phyloP scores from a whole-genome alignment of 2,329 filamentous ascomycete species.

The Sporothrix curviconia region DNA sequence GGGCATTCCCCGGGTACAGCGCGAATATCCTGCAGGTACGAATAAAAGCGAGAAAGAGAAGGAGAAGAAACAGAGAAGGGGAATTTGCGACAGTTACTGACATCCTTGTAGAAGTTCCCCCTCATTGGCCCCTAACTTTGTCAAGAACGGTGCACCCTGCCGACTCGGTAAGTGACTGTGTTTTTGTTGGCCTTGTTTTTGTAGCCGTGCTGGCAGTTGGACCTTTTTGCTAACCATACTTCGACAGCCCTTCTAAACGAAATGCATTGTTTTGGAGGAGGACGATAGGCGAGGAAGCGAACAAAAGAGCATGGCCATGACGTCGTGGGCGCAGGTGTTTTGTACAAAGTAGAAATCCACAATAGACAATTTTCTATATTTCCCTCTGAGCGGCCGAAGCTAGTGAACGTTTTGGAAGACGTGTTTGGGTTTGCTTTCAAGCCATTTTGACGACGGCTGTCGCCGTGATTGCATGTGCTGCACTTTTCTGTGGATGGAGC shows the following conservation, averaged over 20 bases:
- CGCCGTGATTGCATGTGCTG: neutral
- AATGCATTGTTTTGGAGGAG: neutral
- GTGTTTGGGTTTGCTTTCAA: neutral
- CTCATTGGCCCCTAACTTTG: conserved; percentile 44
- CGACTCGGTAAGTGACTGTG: conserved; percentile 57
- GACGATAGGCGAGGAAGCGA: too few species aligned
- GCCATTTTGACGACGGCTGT: neutral
- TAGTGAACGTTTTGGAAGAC: neutral
- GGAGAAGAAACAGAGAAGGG: neutral
- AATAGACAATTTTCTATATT: conserved; percentile 7
- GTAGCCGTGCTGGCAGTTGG: neutral
- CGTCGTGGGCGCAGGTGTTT: neutral
- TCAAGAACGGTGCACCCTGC: conserved; percentile 50
- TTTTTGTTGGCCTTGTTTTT: too few species aligned
- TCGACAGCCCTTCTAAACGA: conserved; percentile 3
- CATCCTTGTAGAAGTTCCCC: conserved; percentile 44
- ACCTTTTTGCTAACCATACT: too few species aligned
- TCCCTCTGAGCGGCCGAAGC: too few species aligned
- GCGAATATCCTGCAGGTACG: conserved; percentile 52
- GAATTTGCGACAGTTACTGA: neutral
- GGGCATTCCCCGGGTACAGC: conserved; percentile 54
- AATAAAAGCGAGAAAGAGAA: neutral
- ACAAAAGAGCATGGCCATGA: neutral
- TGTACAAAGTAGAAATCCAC: conserved; percentile 8
- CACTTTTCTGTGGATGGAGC: too few species aligned